These are phyloP conservation scores for Psophocarpus tetragonolobus DNA, from an alignment of 306 rosid species.

Conservation along the genomic window DNA sequence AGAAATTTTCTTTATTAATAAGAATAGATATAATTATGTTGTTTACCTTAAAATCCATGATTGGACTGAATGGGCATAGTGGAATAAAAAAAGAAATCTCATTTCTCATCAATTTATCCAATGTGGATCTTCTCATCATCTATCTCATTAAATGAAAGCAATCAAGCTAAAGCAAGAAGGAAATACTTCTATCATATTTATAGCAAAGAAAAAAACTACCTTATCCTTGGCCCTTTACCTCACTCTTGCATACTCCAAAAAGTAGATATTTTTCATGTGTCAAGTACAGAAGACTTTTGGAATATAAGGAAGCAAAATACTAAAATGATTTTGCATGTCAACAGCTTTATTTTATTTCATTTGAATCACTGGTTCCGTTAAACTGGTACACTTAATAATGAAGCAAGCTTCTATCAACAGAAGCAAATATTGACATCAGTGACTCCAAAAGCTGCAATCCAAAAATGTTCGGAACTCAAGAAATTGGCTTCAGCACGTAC, in stretches of 20 bases:
- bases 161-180: no score
- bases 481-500: constrained; percentile 69
- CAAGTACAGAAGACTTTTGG: background rate
- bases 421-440: background rate
- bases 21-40: no score
- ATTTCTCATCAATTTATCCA: background rate
- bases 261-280: background rate
- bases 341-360: background rate
- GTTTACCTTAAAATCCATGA: background rate
- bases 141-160: no score
- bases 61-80: background rate
- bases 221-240: background rate
- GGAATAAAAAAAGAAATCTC: background rate
- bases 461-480: constrained; percentile 35
- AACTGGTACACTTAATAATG: background rate
- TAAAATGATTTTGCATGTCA: background rate
- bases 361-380: background rate
- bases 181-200: background rate
- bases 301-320: background rate
- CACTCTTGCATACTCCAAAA: background rate
- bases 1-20: no score
- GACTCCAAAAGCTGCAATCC: constrained; percentile 14
- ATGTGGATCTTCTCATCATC: no score
- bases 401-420: background rate
- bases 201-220: no score